Percentiles rank a stretch among this genome's conserved stretches.
Conservation (phyloP, 176 grass and related monocot genomes). For the Phyllostachys edulis region DNA sequence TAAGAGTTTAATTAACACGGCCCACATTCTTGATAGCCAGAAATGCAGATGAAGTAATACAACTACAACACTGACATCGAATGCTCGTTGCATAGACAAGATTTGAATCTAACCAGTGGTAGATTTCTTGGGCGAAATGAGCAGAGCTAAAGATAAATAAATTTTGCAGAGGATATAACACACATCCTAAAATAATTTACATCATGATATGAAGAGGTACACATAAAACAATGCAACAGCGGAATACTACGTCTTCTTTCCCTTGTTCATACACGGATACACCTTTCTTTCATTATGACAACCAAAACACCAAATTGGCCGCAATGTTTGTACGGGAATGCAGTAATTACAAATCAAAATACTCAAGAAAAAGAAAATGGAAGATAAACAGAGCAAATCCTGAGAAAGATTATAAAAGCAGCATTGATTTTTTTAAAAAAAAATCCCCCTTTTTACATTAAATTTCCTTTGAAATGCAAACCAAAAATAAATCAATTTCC, state of each 20-base stretch:
- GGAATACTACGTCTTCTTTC: background rate
- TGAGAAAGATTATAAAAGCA: constrained; percentile 9
- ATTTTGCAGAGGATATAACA: background rate
- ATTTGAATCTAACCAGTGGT: background rate
- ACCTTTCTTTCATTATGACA: background rate
- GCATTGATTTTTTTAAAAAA: background rate
- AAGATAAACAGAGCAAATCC: background rate
- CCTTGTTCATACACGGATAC: background rate
- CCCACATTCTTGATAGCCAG: background rate
- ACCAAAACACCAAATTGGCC: background rate
- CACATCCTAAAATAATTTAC: background rate
- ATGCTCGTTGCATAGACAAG: background rate
- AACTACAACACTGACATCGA: background rate
- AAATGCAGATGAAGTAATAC: background rate
- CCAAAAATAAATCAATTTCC: background rate
- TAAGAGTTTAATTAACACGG: background rate
- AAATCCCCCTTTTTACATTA: background rate
- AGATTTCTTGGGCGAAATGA: constrained; percentile 1
- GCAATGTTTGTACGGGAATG: background rate
- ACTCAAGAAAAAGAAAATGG: background rate
- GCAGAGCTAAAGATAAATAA: background rate
- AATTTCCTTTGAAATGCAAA: constrained; percentile 1
- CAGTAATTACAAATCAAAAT: constrained; percentile 20
- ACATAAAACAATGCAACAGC: constrained; percentile 10
- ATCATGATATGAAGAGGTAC: background rate